Base-by-base conservation (phyloP, 2,329 filamentous ascomycete species). In the Emmonsiellopsis sp. region DNA sequence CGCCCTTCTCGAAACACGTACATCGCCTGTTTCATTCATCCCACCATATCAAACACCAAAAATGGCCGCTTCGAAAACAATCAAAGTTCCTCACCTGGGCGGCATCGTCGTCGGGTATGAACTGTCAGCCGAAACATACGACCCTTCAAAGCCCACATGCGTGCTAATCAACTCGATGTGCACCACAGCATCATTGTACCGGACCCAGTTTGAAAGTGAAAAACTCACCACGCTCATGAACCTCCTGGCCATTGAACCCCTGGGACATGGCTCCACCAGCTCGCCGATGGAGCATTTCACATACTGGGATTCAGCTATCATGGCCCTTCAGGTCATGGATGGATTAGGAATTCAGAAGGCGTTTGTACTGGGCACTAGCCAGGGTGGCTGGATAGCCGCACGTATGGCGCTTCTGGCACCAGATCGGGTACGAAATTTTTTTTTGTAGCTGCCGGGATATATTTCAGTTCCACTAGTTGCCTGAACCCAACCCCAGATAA, bases 261-360 rank as follows among this genome's bases (percentile, higher is more conserved):
- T 80, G 9, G 78, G 77, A 21, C 77, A 80, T 60, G 77, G 77
- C 3, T 62, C 73, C 53, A 80, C 77, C 4, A 65, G 71, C 8
- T 70, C 71, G 5, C 63, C 66, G 21, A 57, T 61, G 2, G 71
- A 76, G 54, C 68, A 77, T 46, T 80, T 71, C 59, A 80, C 77
- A 5, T 80, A 80, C 60, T 80, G 77, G 78, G 77, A 79, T 58
- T 72, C 75, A 0, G 76, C 76, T 1, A 68, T 72, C 52, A 78
- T 83, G 75, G 74, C 74, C 9, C 50, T 71, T 33, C 78, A 83
- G 65, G 77, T 79, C 1, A 69, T 83, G 71, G 74, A 80, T 40
- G 70, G 70, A 5, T 54, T 78, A 6, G 65, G 66, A 0, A 70
- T 78, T 14, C 57, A 69, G 11, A 73, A 71, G 56, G 70, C 70